These are phyloP conservation scores for Trichoderma sp. DNA, from an alignment of 2,329 filamentous ascomycete species.

Conservation along the genomic window DNA sequence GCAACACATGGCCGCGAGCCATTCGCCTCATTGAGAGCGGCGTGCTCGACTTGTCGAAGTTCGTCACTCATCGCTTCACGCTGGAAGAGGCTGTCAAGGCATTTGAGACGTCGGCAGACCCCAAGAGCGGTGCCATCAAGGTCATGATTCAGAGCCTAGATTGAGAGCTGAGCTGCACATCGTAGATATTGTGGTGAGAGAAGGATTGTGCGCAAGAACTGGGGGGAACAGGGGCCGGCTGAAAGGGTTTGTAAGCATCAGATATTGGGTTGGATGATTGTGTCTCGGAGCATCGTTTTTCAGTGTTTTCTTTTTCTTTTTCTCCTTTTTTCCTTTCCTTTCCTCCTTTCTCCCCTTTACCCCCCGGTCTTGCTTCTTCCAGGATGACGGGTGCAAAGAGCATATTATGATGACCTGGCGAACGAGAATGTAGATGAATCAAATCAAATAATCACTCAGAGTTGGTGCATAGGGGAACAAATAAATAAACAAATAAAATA, in stretches of 20 bases:
- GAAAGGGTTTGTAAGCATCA: background rate
- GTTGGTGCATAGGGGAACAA: background rate
- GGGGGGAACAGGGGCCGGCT: background rate
- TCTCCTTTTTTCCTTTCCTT: too few relatives aligned
- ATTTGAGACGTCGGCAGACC: constrained; percentile 83
- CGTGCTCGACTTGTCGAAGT: constrained; percentile 72
- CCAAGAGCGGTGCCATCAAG: constrained; percentile 92
- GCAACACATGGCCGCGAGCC: constrained; percentile 92
- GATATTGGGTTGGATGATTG: background rate
- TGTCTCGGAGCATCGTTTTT: background rate
- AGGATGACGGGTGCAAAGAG: background rate
- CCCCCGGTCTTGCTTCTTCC: background rate
- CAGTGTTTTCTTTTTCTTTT: background rate
- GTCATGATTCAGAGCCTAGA: constrained; percentile 82
- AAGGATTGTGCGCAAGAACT: background rate
- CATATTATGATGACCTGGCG: background rate
- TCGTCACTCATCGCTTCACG: constrained; percentile 85
- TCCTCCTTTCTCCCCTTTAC: background rate
- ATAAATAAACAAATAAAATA: background rate
- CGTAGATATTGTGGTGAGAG: background rate
- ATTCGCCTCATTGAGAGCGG: constrained; percentile 84
- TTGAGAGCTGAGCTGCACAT: background rate
- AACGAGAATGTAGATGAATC: background rate
- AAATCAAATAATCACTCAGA: background rate
- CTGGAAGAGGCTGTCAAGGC: constrained; percentile 86